phyloP scores from a whole-genome alignment of 192 early-diverging fungal species.

The Physocladia obscura region DNA sequence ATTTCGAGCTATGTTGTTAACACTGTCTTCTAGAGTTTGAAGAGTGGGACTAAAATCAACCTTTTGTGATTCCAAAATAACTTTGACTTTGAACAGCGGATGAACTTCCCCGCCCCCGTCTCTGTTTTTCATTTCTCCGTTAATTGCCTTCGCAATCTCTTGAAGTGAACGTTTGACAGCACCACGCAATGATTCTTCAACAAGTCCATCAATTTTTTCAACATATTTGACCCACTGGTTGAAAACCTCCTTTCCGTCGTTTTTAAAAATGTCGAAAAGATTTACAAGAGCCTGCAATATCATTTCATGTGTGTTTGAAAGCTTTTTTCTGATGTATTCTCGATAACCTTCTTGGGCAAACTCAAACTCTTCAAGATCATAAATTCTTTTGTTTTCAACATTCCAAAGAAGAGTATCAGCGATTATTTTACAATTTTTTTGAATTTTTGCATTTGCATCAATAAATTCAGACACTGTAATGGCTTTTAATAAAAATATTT shows the following conservation, averaged over 20 bases:
- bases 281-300: slow-evolving; percentile 45
- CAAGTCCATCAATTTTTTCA: slow-evolving; percentile 51
- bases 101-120: slow-evolving; percentile 57
- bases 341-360: slow-evolving; percentile 45
- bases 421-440: slow-evolving; percentile 50
- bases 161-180: slow-evolving; percentile 56
- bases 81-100: slow-evolving; percentile 66
- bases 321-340: slow-evolving; percentile 39
- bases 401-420: slow-evolving; percentile 56
- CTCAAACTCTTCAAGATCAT: slow-evolving; percentile 61
- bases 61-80: slow-evolving; percentile 57
- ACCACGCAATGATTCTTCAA: slow-evolving; percentile 55
- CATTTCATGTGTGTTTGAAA: slow-evolving; percentile 43
- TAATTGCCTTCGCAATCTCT: slow-evolving; percentile 62
- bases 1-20: slow-evolving; percentile 54
- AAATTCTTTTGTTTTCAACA: slow-evolving; percentile 62
- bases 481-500: neutral
- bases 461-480: slow-evolving; percentile 51
- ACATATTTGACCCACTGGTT: slow-evolving; percentile 56
- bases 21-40: slow-evolving; percentile 51
- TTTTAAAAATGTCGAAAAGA: slow-evolving; percentile 52
- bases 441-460: slow-evolving; percentile 45
- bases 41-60: slow-evolving; percentile 63
- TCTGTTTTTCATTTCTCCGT: slow-evolving; percentile 61
- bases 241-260: slow-evolving; percentile 61